A percentile compares a stretch with the other conserved stretches of the same genome.
Conservation (phyloP, 306 rosid species). For the Herpetospermum pedunculosum region DNA sequence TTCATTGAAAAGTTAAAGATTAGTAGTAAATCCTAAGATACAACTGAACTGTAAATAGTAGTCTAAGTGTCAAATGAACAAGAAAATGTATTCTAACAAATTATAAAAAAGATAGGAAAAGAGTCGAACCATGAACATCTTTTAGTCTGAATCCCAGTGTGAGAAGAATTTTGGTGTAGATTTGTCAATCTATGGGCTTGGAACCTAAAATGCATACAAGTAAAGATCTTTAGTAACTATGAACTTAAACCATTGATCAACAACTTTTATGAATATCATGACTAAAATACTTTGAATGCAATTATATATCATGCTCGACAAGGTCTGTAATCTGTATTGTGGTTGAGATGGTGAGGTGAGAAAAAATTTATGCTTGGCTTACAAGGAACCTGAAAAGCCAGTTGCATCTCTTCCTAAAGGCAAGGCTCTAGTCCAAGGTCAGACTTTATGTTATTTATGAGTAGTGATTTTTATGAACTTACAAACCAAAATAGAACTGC, state of each 20-base stretch:
- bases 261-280: neutral
- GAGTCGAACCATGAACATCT: constrained; percentile 83
- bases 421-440: too few relatives aligned
- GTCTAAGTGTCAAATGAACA: neutral
- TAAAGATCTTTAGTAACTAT: neutral
- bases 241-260: neutral
- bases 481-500: too few relatives aligned
- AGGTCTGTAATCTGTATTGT: too few relatives aligned
- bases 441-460: too few relatives aligned
- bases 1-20: neutral
- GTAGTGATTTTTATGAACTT: too few relatives aligned
- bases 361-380: too few relatives aligned
- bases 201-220: constrained; percentile 46
- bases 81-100: neutral
- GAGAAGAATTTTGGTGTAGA: constrained; percentile 91
- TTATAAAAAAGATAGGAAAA: neutral
- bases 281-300: constrained; percentile 65
- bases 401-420: too few relatives aligned
- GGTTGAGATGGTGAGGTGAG: too few relatives aligned
- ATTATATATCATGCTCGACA: too few relatives aligned
- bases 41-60: neutral
- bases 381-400: too few relatives aligned
- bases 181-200: constrained; percentile 89
- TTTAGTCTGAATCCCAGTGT: constrained; percentile 96
- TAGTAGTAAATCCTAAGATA: neutral